Percentiles rank a stretch among this genome's conserved stretches.
phyloP scores from a whole-genome alignment of 805 yeast genomes.

The Kurtzmaniella cleridarum region DNA sequence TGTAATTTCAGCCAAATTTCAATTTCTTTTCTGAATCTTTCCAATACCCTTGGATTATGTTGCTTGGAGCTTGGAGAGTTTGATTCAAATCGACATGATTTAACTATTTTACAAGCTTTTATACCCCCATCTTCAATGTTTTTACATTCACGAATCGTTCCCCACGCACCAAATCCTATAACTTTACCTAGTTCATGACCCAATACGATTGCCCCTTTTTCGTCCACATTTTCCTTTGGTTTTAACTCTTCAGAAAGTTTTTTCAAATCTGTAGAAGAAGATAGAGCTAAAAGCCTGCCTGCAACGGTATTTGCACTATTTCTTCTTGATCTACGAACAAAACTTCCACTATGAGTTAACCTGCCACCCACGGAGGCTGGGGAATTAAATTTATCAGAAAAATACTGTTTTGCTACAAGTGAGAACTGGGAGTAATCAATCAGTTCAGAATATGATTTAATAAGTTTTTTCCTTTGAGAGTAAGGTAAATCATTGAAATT shows the following conservation, averaged over 20 bases:
- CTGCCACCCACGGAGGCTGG: constrained; percentile 12
- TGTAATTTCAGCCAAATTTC: constrained; percentile 66
- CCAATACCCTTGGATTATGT: constrained; percentile 43
- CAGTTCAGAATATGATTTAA: constrained; percentile 30
- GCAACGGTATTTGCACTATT: constrained; percentile 35
- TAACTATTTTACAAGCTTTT: constrained; percentile 60
- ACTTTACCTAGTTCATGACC: constrained; percentile 63
- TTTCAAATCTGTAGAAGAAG: constrained; percentile 31
- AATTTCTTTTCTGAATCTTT: constrained; percentile 66
- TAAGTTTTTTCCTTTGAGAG: constrained; percentile 50
- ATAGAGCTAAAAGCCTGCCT: constrained; percentile 32
- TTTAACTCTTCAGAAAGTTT: constrained; percentile 15
- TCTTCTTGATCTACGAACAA: constrained; percentile 24
- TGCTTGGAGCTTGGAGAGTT: constrained; percentile 7
- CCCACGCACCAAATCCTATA: constrained; percentile 90
- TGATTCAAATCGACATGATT: constrained; percentile 17
- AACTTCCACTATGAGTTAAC: constrained; percentile 19
- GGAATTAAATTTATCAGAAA: constrained; percentile 19
- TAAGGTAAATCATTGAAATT: constrained; percentile 55
- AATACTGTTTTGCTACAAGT: constrained; percentile 31
- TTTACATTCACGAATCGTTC: constrained; percentile 69
- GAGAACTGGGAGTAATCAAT: constrained; percentile 42
- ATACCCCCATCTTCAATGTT: constrained; percentile 25
- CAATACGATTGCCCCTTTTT: constrained; percentile 63
- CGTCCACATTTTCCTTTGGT: constrained; percentile 44